A percentile compares a stretch with the other conserved stretches of the same genome.
phyloP scores from a whole-genome alignment of 441 rosid species.

The Raphanus hybrid region DNA sequence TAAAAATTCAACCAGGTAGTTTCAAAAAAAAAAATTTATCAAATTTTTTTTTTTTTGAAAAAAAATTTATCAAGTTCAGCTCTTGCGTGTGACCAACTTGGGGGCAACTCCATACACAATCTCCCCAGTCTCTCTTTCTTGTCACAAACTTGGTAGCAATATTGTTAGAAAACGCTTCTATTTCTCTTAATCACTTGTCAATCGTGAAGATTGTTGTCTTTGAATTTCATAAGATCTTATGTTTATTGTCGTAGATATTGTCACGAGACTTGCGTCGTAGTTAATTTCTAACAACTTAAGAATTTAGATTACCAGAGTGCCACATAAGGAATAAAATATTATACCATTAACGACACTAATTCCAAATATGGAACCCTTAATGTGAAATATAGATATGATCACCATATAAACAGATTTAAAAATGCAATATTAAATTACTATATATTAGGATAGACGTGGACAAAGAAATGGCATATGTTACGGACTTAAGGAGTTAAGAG shows the following conservation, averaged over 20 bases:
- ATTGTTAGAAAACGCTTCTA: background rate
- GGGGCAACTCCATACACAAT: background rate
- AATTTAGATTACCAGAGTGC: conserved; percentile 10
- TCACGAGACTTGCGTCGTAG: background rate
- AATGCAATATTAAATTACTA: background rate
- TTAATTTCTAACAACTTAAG: background rate
- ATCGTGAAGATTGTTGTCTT: conserved; percentile 1
- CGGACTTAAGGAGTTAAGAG: conserved; percentile 11
- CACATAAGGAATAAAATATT: conserved; percentile 15
- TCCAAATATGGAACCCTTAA: background rate
- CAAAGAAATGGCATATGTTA: conserved; percentile 22
- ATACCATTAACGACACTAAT: conserved; percentile 4
- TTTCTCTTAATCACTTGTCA: background rate
- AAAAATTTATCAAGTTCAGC: background rate
- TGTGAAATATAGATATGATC: conserved; percentile 4
- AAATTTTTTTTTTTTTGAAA: too few species aligned
- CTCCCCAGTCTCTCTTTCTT: background rate
- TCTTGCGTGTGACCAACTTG: background rate
- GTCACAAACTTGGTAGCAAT: background rate
- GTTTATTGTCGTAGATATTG: conserved; percentile 16
- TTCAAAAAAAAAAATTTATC: too few species aligned
- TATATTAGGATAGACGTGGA: conserved; percentile 12
- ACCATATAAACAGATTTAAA: background rate
- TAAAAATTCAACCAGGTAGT: too few species aligned
- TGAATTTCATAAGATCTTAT: background rate